Percentiles rank a stretch among this genome's conserved stretches.
phyloP scores from a whole-genome alignment of 805 yeast genomes.

The Monosporozyma servazzii region DNA sequence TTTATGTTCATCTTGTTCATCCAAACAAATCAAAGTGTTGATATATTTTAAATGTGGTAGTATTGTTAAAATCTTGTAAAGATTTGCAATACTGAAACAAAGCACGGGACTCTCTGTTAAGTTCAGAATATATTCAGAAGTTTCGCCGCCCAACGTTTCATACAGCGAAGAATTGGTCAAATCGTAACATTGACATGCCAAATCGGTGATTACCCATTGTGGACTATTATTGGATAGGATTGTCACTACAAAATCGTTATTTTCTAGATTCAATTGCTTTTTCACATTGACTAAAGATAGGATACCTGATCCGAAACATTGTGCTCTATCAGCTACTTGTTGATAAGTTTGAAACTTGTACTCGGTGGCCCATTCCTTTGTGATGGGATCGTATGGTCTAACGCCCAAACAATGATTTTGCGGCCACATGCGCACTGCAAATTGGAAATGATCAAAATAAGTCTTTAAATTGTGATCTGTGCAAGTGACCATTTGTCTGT shows the following conservation, averaged over 20 bases:
- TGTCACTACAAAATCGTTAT: conserved; percentile 41
- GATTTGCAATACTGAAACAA: conserved; percentile 44
- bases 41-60: conserved; percentile 34
- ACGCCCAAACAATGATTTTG: conserved; percentile 39
- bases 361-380: conserved; percentile 32
- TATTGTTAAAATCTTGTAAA: conserved; percentile 39
- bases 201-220: conserved; percentile 64
- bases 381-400: conserved; percentile 28
- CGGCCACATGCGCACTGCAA: conserved; percentile 32
- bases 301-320: conserved; percentile 48
- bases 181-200: conserved; percentile 55
- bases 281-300: conserved; percentile 35
- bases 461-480: conserved; percentile 41
- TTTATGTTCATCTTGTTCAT: conserved; percentile 33
- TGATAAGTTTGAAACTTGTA: conserved; percentile 39
- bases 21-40: conserved; percentile 50
- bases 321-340: conserved; percentile 36
- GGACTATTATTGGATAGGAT: conserved; percentile 48
- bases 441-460: conserved; percentile 36
- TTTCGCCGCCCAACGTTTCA: conserved; percentile 49
- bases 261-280: conserved; percentile 24
- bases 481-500: conserved; percentile 29
- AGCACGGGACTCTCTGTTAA: conserved; percentile 56
- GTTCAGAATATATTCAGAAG: conserved; percentile 54
- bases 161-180: conserved; percentile 46